These are phyloP conservation scores for Hirsutella minnesotensis DNA, from an alignment of 2,329 filamentous ascomycete genomes.

Conservation along the genomic window DNA sequence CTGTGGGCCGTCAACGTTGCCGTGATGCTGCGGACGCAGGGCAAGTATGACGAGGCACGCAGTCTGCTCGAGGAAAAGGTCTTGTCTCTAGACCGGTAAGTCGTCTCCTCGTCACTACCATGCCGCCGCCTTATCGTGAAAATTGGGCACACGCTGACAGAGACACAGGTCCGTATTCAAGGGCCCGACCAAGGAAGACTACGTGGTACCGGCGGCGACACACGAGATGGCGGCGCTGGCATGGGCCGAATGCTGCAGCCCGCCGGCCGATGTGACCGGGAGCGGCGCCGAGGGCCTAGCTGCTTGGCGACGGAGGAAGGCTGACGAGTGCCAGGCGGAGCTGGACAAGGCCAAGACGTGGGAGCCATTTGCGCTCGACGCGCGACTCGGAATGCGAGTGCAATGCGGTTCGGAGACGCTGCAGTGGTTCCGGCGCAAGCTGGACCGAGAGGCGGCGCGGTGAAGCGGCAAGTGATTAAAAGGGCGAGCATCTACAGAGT, in stretches of 20 bases:
- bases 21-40: conserved; percentile 52
- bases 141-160: not conserved
- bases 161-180: conserved; percentile 40
- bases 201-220: conserved; percentile 59
- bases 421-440: conserved; percentile 37
- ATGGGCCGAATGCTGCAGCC: conserved; percentile 56
- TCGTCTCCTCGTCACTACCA: no score
- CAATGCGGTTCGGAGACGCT: conserved; percentile 58
- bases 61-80: conserved; percentile 51
- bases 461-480: not conserved
- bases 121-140: no score
- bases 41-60: conserved; percentile 52
- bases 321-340: conserved; percentile 50
- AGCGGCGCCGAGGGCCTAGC: conserved; percentile 19
- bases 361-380: conserved; percentile 64
- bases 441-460: conserved; percentile 11
- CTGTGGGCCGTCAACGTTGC: conserved; percentile 56
- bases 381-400: conserved; percentile 61
- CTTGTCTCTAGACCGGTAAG: conserved; percentile 50
- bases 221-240: conserved; percentile 79
- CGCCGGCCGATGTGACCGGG: conserved; percentile 17
- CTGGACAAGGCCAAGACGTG: conserved; percentile 57
- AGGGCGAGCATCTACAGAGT: not conserved
- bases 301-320: conserved; percentile 31
- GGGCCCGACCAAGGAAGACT: conserved; percentile 54